Conservation (phyloP, 2,329 filamentous ascomycete species). For the Paecilomyces sp. region DNA sequence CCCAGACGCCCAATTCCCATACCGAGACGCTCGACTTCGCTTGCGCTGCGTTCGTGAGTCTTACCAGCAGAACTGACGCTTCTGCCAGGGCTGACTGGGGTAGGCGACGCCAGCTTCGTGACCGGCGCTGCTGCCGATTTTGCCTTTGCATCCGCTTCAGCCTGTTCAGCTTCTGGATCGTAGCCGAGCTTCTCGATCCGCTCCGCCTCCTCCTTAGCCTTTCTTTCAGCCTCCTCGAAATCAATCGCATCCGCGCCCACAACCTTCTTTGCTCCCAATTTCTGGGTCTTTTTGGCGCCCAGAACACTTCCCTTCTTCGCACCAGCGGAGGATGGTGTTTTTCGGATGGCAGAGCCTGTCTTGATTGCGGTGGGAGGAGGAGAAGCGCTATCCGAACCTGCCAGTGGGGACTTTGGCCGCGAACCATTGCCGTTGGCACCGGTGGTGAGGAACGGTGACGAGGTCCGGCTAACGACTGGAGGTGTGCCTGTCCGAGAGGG, state of each 20-base stretch:
- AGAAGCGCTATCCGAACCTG: slow-evolving; percentile 39
- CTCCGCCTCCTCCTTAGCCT: slow-evolving; percentile 95
- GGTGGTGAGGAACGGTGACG: slow-evolving; percentile 83
- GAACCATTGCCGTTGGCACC: slow-evolving; percentile 59
- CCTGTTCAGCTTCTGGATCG: slow-evolving; percentile 79
- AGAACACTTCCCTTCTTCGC: slow-evolving; percentile 81
- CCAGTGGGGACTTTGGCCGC: slow-evolving; percentile 79
- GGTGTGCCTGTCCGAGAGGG: slow-evolving; percentile 85
- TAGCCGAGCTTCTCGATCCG: slow-evolving; percentile 93
- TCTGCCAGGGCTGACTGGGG: slow-evolving; percentile 62
- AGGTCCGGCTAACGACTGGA: slow-evolving; percentile 68
- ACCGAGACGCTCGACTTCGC: slow-evolving; percentile 80
- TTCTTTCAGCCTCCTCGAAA: slow-evolving; percentile 95
- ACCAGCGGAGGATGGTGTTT: slow-evolving; percentile 55
- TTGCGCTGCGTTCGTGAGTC: slow-evolving; percentile 50
- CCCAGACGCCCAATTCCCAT: slow-evolving; percentile 82
- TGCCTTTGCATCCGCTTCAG: slow-evolving; percentile 30
- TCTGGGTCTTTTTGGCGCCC: slow-evolving; percentile 72
- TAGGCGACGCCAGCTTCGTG: slow-evolving; percentile 63
- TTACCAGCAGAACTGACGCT: slow-evolving; percentile 55
- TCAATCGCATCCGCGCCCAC: slow-evolving; percentile 68
- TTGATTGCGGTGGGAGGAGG: slow-evolving; percentile 60
- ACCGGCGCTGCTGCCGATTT: slow-evolving; percentile 36
- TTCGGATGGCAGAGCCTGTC: slow-evolving; percentile 74
- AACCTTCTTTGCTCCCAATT: slow-evolving; percentile 91